Evolutionary conservation across 768 basidiomycete genomes (phyloP), one percentile per base, ranked within the genome.

Genomic region (Suillus lakei): DNA sequence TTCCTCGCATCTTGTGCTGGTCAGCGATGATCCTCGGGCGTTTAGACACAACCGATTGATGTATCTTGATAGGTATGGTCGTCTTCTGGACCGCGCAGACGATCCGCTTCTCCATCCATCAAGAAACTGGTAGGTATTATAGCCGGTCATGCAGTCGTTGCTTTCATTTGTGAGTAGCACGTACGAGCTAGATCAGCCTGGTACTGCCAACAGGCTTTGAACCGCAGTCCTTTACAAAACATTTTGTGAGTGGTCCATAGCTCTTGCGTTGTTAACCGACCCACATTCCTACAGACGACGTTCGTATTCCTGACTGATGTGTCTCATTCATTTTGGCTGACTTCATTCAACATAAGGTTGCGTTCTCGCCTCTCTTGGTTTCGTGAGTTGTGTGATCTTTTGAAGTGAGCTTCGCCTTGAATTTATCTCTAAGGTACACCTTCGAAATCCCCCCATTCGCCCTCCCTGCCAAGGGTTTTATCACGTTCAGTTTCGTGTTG

Each of bases 1-100:
- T 86, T 86, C 78, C 74, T 87, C 64, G 78, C 71, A 12, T 84
- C 85, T 13, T 82, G 80, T 8, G 70, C 78, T 63, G 83, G 83
- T 78, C 56, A 55, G 79, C 73, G 36, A 1, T 53, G n/a, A 38
- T 58, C n/a, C 60, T 64, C 60, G 65, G 46, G 66, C 73, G 1
- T 59, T 50, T 73, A 8, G 74, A 72, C 61, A 10, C 60, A 51
- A 76, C 58, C 77, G 69, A 74, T 73, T 60, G 77, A 75, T 64
- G 79, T 76, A 44, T 77, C 77, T 71, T 79, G 77, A 67, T 59
- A 77, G 77, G 82, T 66, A 80, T 80, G 80, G 65, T 78, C 39
- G 63, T 79, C 23, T 80, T 79, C 67, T 84, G 76, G 73, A 76
- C 76, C 13, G 67, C 79, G 23, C 80, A 81, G 65, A 81, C 80